Evolutionary conservation across 1,284 basidiomycete genomes (phyloP).

Genomic region (Coniophora puteana): DNA sequence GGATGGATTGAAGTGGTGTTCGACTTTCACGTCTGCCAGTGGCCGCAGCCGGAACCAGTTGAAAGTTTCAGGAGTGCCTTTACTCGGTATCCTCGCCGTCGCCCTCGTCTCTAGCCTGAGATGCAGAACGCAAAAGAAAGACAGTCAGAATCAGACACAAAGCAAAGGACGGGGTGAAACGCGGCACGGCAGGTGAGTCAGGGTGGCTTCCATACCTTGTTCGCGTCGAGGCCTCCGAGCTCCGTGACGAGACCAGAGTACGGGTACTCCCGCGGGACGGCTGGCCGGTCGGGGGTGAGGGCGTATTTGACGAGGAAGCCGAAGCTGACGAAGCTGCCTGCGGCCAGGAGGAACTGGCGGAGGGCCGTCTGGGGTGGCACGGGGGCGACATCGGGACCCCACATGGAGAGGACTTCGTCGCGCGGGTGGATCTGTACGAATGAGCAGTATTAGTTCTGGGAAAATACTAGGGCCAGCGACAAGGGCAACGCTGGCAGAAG

Average conservation of each 20-base stretch:
- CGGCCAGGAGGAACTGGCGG: conserved; percentile 59
- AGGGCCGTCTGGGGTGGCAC: conserved; percentile 56
- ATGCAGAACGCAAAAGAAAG: too few species aligned
- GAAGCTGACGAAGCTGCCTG: conserved; percentile 54
- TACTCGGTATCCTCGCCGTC: conserved; percentile 18
- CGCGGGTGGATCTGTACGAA: conserved; percentile 70
- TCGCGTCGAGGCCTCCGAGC: conserved; percentile 70
- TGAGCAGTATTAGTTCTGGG: conserved; percentile 13
- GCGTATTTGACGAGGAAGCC: conserved; percentile 51
- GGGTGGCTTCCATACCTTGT: conserved; percentile 60
- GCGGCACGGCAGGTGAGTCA: too few species aligned
- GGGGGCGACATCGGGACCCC: conserved; percentile 76
- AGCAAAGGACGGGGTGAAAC: too few species aligned
- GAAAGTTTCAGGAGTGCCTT: too few species aligned
- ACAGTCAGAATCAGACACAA: conserved; percentile 7
- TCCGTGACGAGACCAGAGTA: conserved; percentile 68
- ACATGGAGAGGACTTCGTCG: conserved; percentile 84
- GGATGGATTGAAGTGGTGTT: too few species aligned
- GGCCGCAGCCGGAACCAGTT: too few species aligned
- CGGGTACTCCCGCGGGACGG: conserved; percentile 68
- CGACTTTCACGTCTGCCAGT: too few species aligned
- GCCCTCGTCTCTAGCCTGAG: conserved; percentile 28
- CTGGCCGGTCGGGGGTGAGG: conserved; percentile 55
- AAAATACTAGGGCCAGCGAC: conserved; percentile 1
- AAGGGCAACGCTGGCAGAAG: conserved; percentile 1